A percentile compares a stretch with the other conserved stretches of the same genome.
phyloP scores from a whole-genome alignment of 257 asterid species.

The Fraxinus excelsior region DNA sequence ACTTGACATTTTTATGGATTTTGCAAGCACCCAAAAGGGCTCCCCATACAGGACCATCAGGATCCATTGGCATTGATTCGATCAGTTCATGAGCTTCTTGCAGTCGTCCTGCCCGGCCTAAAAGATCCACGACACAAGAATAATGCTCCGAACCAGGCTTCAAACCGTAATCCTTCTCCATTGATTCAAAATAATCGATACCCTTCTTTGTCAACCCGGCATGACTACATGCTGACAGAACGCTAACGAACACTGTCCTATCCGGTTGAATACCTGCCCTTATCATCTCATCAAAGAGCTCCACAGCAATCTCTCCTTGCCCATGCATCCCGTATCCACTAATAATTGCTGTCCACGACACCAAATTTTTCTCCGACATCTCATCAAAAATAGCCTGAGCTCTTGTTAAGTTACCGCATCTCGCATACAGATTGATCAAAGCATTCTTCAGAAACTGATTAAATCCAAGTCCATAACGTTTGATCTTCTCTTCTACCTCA shows the following conservation, averaged over 20 bases:
- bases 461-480: conserved; percentile 35
- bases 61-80: conserved; percentile 57
- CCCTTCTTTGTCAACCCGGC: conserved; percentile 79
- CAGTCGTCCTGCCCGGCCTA: conserved; percentile 82
- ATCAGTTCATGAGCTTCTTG: conserved; percentile 62
- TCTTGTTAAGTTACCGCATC: conserved; percentile 75
- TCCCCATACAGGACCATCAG: conserved; percentile 98
- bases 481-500: conserved; percentile 61
- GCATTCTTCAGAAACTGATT: conserved; percentile 73
- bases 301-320: conserved; percentile 61
- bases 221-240: conserved; percentile 84
- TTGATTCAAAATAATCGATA: conserved; percentile 57
- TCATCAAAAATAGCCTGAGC: conserved; percentile 68
- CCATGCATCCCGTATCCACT: conserved; percentile 93
- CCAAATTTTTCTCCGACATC: conserved; percentile 63
- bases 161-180: conserved; percentile 57
- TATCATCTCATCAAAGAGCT: conserved; percentile 79
- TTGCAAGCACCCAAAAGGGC: conserved; percentile 94
- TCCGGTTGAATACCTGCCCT: conserved; percentile 58
- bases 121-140: conserved; percentile 80
- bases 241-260: conserved; percentile 65
- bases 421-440: conserved; percentile 77
- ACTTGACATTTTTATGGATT: conserved; percentile 69
- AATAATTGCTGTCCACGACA: conserved; percentile 91
- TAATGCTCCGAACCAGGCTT: conserved; percentile 71